Evolutionary conservation across 2,329 filamentous ascomycete genomes (phyloP).

Genomic region (Aspergillus vadensis): DNA sequence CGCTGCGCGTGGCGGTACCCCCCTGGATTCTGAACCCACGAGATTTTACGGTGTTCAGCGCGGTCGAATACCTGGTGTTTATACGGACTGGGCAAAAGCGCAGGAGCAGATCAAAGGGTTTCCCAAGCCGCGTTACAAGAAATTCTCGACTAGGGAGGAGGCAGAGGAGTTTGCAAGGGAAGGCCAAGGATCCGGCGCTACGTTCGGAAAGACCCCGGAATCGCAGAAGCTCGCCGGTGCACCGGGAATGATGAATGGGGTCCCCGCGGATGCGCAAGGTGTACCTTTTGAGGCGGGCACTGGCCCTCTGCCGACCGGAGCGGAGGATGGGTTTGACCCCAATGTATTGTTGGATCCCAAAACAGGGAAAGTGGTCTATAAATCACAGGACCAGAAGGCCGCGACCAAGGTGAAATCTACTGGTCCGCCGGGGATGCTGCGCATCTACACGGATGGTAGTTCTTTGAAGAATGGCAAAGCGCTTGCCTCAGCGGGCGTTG

Average conservation of each 20-base stretch:
- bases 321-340: conserved; percentile 64
- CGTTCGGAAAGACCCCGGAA: conserved; percentile 31
- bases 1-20: conserved; percentile 35
- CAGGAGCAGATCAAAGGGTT: conserved; percentile 73
- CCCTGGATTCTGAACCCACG: conserved; percentile 40
- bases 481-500: conserved; percentile 61
- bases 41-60: conserved; percentile 64
- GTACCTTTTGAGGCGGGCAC: conserved; percentile 54
- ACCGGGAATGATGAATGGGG: conserved; percentile 44
- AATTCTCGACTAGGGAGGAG: conserved; percentile 67
- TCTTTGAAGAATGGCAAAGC: conserved; percentile 59
- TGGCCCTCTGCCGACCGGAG: conserved; percentile 57
- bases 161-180: conserved; percentile 73
- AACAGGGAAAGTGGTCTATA: conserved; percentile 58
- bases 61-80: conserved; percentile 62
- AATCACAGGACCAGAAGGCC: conserved; percentile 53
- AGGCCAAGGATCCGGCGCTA: conserved; percentile 32
- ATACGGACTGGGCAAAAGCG: conserved; percentile 69
- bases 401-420: conserved; percentile 49
- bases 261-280: conserved; percentile 46
- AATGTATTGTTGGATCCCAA: conserved; percentile 57
- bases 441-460: conserved; percentile 67
- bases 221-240: conserved; percentile 38
- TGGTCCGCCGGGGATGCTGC: conserved; percentile 53
- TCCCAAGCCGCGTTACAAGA: conserved; percentile 68